Evolutionary conservation across 495 filamentous ascomycete genomes (phyloP).

Genomic region (Trichoderma orchidacearum): DNA sequence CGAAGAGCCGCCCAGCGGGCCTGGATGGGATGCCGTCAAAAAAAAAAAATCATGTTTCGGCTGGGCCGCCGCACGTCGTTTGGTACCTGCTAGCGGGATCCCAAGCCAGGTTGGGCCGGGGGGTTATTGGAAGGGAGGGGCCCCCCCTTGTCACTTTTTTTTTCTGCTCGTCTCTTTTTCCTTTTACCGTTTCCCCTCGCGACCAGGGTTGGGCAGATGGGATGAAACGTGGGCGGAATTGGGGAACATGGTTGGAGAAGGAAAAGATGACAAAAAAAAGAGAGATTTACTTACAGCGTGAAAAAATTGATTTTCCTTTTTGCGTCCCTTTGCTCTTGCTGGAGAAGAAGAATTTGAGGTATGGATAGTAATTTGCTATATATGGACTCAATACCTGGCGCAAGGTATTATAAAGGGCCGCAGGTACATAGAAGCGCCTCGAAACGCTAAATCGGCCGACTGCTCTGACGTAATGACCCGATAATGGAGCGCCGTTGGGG

Average conservation of each 20-base stretch:
- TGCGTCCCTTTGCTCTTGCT: too few relatives aligned
- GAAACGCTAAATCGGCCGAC: not conserved
- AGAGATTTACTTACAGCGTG: not conserved
- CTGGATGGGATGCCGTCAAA: not conserved
- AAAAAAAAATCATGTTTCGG: not conserved
- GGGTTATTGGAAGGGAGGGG: too few relatives aligned
- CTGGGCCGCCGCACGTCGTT: not conserved
- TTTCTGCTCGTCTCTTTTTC: not conserved
- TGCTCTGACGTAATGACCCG: not conserved
- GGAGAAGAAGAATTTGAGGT: too few relatives aligned
- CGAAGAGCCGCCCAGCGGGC: too few relatives aligned
- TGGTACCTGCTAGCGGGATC: not conserved
- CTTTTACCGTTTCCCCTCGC: not conserved
- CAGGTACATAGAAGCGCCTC: too few relatives aligned
- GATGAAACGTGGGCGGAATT: not conserved
- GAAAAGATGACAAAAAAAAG: not conserved
- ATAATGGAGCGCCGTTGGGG: not conserved
- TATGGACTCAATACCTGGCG: too few relatives aligned
- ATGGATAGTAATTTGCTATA: too few relatives aligned
- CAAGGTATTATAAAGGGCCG: too few relatives aligned
- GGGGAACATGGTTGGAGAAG: not conserved
- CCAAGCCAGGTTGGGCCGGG: not conserved
- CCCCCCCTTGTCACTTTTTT: not conserved
- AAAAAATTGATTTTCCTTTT: too few relatives aligned
- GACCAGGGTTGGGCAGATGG: not conserved